phyloP scores from a whole-genome alignment of 768 basidiomycete genomes.

The Gelatoporia subvermispora region DNA sequence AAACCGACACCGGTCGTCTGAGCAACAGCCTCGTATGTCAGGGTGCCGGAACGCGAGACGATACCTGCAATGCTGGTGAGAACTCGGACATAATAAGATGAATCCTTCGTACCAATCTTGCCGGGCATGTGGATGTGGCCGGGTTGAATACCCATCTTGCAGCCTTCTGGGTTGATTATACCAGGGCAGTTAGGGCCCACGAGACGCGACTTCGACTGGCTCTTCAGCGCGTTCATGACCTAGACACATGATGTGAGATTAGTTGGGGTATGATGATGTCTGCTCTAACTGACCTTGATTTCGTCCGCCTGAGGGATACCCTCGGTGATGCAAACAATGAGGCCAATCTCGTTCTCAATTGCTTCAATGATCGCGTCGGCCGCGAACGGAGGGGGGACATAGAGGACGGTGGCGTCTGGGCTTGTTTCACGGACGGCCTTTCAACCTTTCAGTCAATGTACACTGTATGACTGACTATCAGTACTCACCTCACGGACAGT shows the following conservation, averaged over 20 bases:
- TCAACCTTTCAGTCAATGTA: slow-evolving; percentile 4
- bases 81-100: too few species aligned
- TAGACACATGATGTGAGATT: slow-evolving; percentile 23
- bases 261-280: background rate
- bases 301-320: slow-evolving; percentile 98
- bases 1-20: slow-evolving; percentile 95
- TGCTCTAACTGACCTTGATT: slow-evolving; percentile 58
- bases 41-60: slow-evolving; percentile 90
- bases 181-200: slow-evolving; percentile 99
- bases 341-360: slow-evolving; percentile 94
- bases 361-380: slow-evolving; percentile 98
- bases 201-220: slow-evolving; percentile 90
- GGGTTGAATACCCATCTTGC: slow-evolving; percentile 99
- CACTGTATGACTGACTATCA: background rate
- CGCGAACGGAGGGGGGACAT: slow-evolving; percentile 94
- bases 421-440: slow-evolving; percentile 83
- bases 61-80: slow-evolving; percentile 54
- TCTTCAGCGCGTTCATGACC: slow-evolving; percentile 92
- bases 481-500: slow-evolving; percentile 74
- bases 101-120: slow-evolving; percentile 68
- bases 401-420: slow-evolving; percentile 94
- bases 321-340: slow-evolving; percentile 98
- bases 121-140: slow-evolving; percentile 97
- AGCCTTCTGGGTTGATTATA: slow-evolving; percentile 93
- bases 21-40: slow-evolving; percentile 98